A percentile compares a stretch with the other conserved stretches of the same genome.
Evolutionary conservation across 108 stramenopile species (phyloP).

Genomic region (Cylindrotheca fusiformis): DNA sequence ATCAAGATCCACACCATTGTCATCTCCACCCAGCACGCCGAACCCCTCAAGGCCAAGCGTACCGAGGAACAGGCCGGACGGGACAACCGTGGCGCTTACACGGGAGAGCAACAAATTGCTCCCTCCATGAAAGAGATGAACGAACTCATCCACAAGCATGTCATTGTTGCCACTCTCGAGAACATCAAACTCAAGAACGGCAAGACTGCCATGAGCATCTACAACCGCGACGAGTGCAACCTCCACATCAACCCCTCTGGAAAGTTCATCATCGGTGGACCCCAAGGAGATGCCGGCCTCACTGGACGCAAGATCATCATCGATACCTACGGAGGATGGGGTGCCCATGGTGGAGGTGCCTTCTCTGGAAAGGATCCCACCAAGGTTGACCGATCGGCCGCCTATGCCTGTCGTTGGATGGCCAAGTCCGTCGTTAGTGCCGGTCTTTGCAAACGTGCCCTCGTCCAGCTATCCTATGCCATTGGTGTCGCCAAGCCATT

Average conservation of each 20-base stretch:
- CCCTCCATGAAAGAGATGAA: conserved; percentile 84
- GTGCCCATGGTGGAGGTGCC: conserved; percentile 97
- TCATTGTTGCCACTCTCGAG: conserved; percentile 73
- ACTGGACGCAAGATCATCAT: conserved; percentile 98
- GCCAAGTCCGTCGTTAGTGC: conserved; percentile 95
- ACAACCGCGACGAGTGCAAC: conserved; percentile 84
- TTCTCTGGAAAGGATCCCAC: conserved; percentile 98
- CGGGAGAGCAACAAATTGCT: conserved; percentile 69
- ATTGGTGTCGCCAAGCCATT: conserved; percentile 96
- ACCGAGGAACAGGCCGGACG: conserved; percentile 92
- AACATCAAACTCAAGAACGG: conserved; percentile 76
- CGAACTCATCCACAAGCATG: conserved; percentile 79
- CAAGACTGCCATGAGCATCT: conserved; percentile 62
- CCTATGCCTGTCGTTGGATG: conserved; percentile 97
- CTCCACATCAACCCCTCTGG: conserved; percentile 95
- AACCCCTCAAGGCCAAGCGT: conserved; percentile 87
- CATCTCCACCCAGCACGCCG: conserved; percentile 97
- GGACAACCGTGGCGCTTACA: conserved; percentile 90
- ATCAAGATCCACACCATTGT: conserved; percentile 97
- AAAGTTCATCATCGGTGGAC: conserved; percentile 97
- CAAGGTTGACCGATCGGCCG: conserved; percentile 96
- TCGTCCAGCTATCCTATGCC: conserved; percentile 95
- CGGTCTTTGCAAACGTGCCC: conserved; percentile 90
- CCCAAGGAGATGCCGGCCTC: conserved; percentile 96
- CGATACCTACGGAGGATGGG: conserved; percentile 99